Evolutionary conservation across 805 yeast species (phyloP).

Genomic region (Starmera caribaea): DNA sequence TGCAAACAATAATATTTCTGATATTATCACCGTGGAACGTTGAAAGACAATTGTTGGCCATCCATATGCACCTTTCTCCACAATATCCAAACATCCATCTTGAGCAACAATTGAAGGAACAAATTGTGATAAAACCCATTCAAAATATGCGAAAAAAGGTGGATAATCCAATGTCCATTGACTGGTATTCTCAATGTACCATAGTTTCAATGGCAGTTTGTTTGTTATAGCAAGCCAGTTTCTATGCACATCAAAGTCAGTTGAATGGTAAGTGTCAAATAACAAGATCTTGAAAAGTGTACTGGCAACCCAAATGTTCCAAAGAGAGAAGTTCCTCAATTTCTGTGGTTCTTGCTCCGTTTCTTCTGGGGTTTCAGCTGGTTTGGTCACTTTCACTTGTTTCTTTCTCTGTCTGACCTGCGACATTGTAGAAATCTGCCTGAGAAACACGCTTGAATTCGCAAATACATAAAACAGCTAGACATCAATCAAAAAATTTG

Average conservation of each 20-base stretch:
- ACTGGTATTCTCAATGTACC: constrained; percentile 74
- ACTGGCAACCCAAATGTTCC: constrained; percentile 61
- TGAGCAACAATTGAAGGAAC: constrained; percentile 52
- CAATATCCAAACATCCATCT: constrained; percentile 75
- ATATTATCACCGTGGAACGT: constrained; percentile 65
- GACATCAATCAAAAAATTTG: no score
- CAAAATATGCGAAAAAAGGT: constrained; percentile 95
- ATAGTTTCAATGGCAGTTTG: constrained; percentile 57
- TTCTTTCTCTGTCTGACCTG: no score
- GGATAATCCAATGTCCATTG: constrained; percentile 98
- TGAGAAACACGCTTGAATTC: no score
- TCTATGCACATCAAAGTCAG: constrained; percentile 95
- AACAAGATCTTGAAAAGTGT: constrained; percentile 49
- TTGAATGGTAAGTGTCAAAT: constrained; percentile 80
- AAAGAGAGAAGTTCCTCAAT: constrained; percentile 35
- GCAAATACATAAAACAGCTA: no score
- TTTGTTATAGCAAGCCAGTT: constrained; percentile 94
- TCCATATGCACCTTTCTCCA: constrained; percentile 57
- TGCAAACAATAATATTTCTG: constrained; percentile 62
- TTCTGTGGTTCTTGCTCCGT: neutral
- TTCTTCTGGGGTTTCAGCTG: neutral
- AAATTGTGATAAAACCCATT: constrained; percentile 64
- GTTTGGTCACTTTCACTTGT: neutral
- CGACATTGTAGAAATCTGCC: no score
- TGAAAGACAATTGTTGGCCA: constrained; percentile 79